Evolutionary conservation across 2,329 filamentous ascomycete species (phyloP).

Genomic region (Fusarium sp.): DNA sequence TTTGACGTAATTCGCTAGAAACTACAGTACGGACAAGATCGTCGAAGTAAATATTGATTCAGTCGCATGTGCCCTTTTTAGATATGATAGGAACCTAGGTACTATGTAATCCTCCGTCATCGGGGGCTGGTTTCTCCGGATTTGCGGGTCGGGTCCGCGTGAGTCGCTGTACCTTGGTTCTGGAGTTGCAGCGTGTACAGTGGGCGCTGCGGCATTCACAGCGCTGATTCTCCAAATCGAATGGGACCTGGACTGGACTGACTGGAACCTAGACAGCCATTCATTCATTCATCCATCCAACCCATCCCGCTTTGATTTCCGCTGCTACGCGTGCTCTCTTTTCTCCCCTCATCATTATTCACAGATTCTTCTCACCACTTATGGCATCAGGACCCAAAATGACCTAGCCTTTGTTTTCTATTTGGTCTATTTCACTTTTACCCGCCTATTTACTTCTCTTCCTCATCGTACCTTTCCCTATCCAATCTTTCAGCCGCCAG

Average conservation of each 20-base stretch:
- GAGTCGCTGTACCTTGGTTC: slow-evolving; percentile 30
- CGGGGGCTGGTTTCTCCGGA: slow-evolving; percentile 45
- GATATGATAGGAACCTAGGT: no score
- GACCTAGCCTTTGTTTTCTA: slow-evolving; percentile 41
- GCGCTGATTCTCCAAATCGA: slow-evolving; percentile 46
- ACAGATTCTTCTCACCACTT: slow-evolving; percentile 32
- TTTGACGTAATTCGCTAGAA: neutral
- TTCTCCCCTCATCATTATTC: slow-evolving; percentile 42
- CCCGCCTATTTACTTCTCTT: slow-evolving; percentile 25
- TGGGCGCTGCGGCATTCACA: slow-evolving; percentile 37
- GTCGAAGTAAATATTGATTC: slow-evolving; percentile 6
- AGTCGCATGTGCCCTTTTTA: slow-evolving; percentile 21
- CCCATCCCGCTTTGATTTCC: slow-evolving; percentile 43
- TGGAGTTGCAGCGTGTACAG: slow-evolving; percentile 11
- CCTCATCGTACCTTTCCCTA: slow-evolving; percentile 26
- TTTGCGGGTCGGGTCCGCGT: slow-evolving; percentile 32
- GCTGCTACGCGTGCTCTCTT: slow-evolving; percentile 43
- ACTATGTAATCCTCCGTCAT: slow-evolving; percentile 45
- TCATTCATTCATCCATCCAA: slow-evolving; percentile 30
- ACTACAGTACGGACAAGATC: neutral
- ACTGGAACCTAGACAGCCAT: slow-evolving; percentile 18
- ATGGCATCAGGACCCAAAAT: slow-evolving; percentile 43
- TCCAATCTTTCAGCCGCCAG: slow-evolving; percentile 38
- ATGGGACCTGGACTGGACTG: no score
- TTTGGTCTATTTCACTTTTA: slow-evolving; percentile 42